Evolutionary conservation across 2,329 filamentous ascomycete genomes (phyloP), one percentile per base, ranked within the genome.

Genomic region (Pochonia chlamydosporia): DNA sequence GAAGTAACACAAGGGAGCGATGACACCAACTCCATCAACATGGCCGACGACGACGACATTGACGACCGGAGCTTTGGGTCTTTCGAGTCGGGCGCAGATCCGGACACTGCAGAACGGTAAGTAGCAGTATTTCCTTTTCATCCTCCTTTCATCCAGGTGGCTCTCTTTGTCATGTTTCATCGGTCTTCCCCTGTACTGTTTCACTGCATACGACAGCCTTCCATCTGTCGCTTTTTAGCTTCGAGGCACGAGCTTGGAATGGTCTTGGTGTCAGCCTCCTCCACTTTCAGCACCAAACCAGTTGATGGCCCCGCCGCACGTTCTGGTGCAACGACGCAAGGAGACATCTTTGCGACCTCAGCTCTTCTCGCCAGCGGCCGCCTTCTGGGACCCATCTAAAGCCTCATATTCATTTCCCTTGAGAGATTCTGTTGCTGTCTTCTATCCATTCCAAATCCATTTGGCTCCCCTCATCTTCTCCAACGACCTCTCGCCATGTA

Each of bases 1-100:
- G 70, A 60, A 58, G 26, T 41, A 51, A 66, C 67, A 61, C 62
- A 63, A 53, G 62, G 61, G 31, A 64, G 62, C 57, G 64, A 67
- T 45, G 59, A 55, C 45, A 51, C 57, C 28, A 54, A 46, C 23
- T 66, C 65, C 24, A 53, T 56, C 36, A 54, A 54, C 35, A 54
- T 61, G 33, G 54, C 57, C 35, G 64, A 64, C 8, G 62, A 65
- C 23, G 63, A 66, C 30, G 63, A 67, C 30, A 56, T 47, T 9
- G 58, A 64, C 40, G 52, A 51, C 36, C 57, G 55, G 47, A 68
- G 64, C 51, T 62, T 65, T 49, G 62, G 58, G 16, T 63, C 63
- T 24, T 63, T 61, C 40, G 61, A 66, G 49, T 65, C 62, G 11
- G 66, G 67, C 52, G 49, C 41, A 31, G 53, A 56, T 30, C 45